Conservation (phyloP, 2,329 filamentous ascomycete species). For the Cladosporium velox region DNA sequence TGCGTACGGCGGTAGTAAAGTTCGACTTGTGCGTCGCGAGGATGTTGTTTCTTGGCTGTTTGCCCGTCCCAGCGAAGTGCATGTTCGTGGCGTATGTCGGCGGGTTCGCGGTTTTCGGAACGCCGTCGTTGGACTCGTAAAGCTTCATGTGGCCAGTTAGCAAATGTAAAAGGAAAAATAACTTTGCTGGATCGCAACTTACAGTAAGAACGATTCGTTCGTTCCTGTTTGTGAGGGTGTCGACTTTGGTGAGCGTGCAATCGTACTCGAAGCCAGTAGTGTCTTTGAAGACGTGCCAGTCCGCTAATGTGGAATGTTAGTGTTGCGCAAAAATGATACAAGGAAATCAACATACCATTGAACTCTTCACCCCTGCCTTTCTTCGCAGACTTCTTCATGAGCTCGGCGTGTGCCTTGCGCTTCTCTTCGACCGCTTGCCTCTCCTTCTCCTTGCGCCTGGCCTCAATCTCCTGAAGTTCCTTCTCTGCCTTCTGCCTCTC, state of each 20-base stretch:
- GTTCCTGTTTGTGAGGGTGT: conserved; percentile 50
- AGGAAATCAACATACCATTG: conserved; percentile 37
- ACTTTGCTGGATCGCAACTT: conserved; percentile 35
- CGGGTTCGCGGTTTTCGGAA: conserved; percentile 45
- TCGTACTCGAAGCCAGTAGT: conserved; percentile 63
- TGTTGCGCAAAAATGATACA: not conserved
- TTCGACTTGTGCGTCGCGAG: conserved; percentile 36
- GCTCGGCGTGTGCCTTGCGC: conserved; percentile 30
- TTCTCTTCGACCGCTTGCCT: conserved; percentile 27
- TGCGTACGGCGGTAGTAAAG: conserved; percentile 38
- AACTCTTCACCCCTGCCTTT: conserved; percentile 34
- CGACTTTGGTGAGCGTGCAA: conserved; percentile 59
- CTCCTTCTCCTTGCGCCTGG: conserved; percentile 22
- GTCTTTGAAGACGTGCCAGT: conserved; percentile 68
- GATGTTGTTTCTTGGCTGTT: conserved; percentile 28
- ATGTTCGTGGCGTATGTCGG: conserved; percentile 62
- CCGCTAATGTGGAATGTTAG: conserved; percentile 43
- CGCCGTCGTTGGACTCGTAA: conserved; percentile 60
- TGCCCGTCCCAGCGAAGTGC: conserved; percentile 28
- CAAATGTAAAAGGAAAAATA: not conserved
- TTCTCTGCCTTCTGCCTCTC: conserved; percentile 36
- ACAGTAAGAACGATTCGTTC: conserved; percentile 65
- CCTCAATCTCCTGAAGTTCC: conserved; percentile 34
- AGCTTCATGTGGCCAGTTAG: conserved; percentile 51
- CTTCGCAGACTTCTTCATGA: conserved; percentile 31